Evolutionary conservation across 2,329 filamentous ascomycete genomes (phyloP).

Genomic region (Fusarium nanum): DNA sequence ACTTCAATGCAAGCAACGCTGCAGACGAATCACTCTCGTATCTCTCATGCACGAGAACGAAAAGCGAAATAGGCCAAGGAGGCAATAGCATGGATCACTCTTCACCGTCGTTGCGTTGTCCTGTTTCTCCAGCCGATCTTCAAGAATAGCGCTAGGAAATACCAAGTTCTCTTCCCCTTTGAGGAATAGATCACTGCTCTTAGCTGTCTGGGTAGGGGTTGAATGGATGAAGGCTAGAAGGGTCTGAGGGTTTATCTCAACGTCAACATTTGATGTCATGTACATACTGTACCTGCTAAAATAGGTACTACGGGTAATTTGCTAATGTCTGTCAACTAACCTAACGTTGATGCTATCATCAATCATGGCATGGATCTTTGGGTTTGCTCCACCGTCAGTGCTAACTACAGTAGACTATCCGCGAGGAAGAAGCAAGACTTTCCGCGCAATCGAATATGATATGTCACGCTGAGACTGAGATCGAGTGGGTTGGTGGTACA

Average conservation of each 20-base stretch:
- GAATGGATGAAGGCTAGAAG: conserved; percentile 3
- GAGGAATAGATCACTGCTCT: conserved; percentile 28
- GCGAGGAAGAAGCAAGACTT: not conserved
- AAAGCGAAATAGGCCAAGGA: conserved; percentile 34
- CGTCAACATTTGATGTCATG: not conserved
- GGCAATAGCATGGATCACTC: conserved; percentile 21
- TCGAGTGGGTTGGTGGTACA: not conserved
- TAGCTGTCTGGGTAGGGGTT: conserved; percentile 13
- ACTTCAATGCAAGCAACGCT: conserved; percentile 24
- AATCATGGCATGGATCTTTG: not conserved
- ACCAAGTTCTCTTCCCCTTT: conserved; percentile 4
- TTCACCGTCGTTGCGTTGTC: conserved; percentile 13
- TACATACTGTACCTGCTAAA: not conserved
- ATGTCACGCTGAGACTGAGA: not conserved
- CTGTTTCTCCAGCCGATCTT: conserved; percentile 30
- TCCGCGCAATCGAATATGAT: conserved; percentile 10
- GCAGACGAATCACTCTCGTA: conserved; percentile 23
- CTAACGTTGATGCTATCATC: not conserved
- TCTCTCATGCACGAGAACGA: conserved; percentile 23
- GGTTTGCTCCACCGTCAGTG: not conserved
- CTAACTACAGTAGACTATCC: not conserved
- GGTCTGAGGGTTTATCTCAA: conserved; percentile 3
- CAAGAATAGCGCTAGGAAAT: conserved; percentile 26
- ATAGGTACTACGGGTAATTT: not conserved
- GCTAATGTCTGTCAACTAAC: not conserved